Base-by-base conservation (phyloP, 2,329 filamentous ascomycete species). In the Polychaeton citri region DNA sequence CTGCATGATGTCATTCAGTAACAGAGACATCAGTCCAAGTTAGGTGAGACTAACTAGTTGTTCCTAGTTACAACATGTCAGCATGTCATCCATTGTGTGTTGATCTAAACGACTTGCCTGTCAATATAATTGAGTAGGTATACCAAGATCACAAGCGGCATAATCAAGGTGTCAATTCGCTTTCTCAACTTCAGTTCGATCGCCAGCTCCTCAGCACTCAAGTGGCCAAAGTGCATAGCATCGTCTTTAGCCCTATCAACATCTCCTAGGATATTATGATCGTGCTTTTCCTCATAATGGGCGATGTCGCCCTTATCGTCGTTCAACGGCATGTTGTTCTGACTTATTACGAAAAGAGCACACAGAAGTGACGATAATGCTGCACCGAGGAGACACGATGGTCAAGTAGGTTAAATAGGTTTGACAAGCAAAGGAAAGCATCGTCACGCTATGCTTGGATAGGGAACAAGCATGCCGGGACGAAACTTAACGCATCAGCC, bases 111-210 rank as follows among this genome's bases (percentile, higher is more conserved):
- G 26, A 2, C 31, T 35, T 52, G 55, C 53, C 48, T 20, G 46
- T 75, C 71, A 10, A 79, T 59, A 63, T 64, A 45, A 37, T 19
- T 18, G 34, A 40, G 16, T 16, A 53, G 32, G 33, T 52, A 52
- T 54, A 86, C 81, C 46, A 83, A 51, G 32, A 85, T 74, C 37
- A 86, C 65, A 61, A 78, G 74, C 0, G 79, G 79, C 47, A 84
- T 66, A 57, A 86, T 47, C 32, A 79, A 67, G 13, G 66, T 48
- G 53, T 87, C 81, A 38, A 87, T 77, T 60, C 84, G 86, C 47
- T 72, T 70, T 54, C 75, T 69, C 47, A 87, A 60, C 21, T 63
- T 67, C 39, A 59, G 64, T 52, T 84, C 78, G 16, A 50, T 33
- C 3, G 48, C 41, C 16, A 49, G 40, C 43, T 59, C 55, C 20